These are phyloP conservation scores for Apiotrichum porosum DNA, from an alignment of 1,284 basidiomycete species.

Conservation along the genomic window DNA sequence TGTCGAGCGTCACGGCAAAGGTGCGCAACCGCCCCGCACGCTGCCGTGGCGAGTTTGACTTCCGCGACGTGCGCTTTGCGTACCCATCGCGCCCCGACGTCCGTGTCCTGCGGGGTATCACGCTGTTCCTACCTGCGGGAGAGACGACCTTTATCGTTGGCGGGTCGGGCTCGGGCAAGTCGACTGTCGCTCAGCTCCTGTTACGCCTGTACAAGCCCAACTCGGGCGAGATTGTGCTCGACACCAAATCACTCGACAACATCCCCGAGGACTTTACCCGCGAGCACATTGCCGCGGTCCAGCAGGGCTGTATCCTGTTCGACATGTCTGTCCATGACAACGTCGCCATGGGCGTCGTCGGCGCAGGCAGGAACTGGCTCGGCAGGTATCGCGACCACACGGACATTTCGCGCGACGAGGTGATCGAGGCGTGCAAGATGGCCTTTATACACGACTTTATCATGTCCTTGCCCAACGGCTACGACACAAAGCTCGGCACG, in stretches of 20 bases:
- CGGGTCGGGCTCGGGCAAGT: conserved; percentile 85
- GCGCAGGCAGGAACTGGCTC: conserved; percentile 49
- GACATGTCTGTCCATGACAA: conserved; percentile 84
- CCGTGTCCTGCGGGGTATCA: conserved; percentile 50
- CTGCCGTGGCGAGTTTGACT: conserved; percentile 70
- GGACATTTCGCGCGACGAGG: conserved; percentile 62
- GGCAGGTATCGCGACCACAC: conserved; percentile 30
- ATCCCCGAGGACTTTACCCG: conserved; percentile 72
- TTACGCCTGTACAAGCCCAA: conserved; percentile 69
- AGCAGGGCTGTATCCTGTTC: conserved; percentile 69
- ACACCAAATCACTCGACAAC: conserved; percentile 71
- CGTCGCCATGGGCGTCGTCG: conserved; percentile 70
- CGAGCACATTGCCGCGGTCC: conserved; percentile 71
- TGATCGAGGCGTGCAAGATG: conserved; percentile 73
- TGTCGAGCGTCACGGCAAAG: conserved; percentile 21
- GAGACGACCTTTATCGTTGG: conserved; percentile 94
- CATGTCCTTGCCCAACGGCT: conserved; percentile 73
- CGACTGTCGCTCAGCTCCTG: conserved; percentile 79
- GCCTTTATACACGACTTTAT: conserved; percentile 88
- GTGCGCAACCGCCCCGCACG: conserved; percentile 39
- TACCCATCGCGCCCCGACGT: conserved; percentile 70
- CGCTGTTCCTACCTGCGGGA: conserved; percentile 64
- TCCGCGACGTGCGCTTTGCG: conserved; percentile 72
- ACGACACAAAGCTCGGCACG: conserved; percentile 74
- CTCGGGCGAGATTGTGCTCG: conserved; percentile 64